Evolutionary conservation across 345 rosid species (phyloP), one percentile per base, ranked within the genome.

Genomic region (Populus davidiana): DNA sequence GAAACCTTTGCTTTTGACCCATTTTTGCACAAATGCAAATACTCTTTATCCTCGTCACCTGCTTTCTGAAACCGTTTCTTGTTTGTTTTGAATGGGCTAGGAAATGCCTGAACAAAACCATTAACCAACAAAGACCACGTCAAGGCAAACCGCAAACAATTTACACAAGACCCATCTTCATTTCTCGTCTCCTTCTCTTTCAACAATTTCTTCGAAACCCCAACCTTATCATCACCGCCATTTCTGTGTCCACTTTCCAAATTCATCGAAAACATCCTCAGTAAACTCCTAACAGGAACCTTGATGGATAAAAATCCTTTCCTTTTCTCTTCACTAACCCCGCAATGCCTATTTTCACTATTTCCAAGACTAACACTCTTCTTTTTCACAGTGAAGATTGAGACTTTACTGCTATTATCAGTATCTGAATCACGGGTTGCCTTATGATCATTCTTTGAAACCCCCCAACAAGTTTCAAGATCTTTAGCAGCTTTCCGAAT

Each of bases 61-160:
- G 33, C 43, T 73, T 78, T 85, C 81, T 85, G 92, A 79, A 86
- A 52, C 85, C 82, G 76, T 75, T 86, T 90, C 85, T 89, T 91
- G 49, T 79, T 81, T 12, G 65, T 75, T 79, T 89, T 89, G 44
- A 90, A 89, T 0, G 92, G 96, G 78, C 78, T 74, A 21, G 93
- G 93, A 69, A 90, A 81, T 67, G 94, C 89, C 84, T 91, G 91
- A 69, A 85, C 87, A 75, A 93, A 86, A 70, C 91, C 90, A 83
- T 87, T 88, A 33, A 91, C 88, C 89, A 91, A 81, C 87, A 91
- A 75, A 10, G 97, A 88, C 91, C 91, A 91, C 72, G 91, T 86
- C 78, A 89, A 86, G 0, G 94, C 91, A 87, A 93, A 93, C 79
- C 88, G 91, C 81, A 90, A 87, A 82, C 98, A 93, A 70, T 89